A percentile compares a stretch with the other conserved stretches of the same genome.
Conservation (phyloP, 129 eudicot genomes). For the Lactuca saligna region DNA sequence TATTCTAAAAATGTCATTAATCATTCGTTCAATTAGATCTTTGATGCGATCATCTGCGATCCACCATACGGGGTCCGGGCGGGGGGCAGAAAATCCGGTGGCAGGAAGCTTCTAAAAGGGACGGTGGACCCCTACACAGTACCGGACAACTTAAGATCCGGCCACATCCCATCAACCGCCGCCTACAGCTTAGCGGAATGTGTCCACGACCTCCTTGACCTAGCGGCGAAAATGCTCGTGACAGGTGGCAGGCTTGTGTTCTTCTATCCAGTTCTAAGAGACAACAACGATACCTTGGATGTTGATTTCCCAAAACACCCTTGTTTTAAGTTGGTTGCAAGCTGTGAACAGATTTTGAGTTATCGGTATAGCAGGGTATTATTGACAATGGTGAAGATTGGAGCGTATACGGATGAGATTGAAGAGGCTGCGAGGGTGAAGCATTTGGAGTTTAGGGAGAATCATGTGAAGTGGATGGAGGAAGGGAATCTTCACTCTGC, state of each 20-base stretch:
- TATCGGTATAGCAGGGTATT: constrained; percentile 85
- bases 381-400: constrained; percentile 86
- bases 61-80: constrained; percentile 99
- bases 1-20: background rate
- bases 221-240: constrained; percentile 87
- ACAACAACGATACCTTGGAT: constrained; percentile 48
- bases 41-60: constrained; percentile 94
- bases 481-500: constrained; percentile 95
- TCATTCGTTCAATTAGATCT: constrained; percentile 35
- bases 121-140: constrained; percentile 74
- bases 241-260: constrained; percentile 89
- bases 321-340: constrained; percentile 69
- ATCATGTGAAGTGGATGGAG: constrained; percentile 92
- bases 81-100: constrained; percentile 98
- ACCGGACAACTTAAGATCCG: constrained; percentile 76
- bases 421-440: constrained; percentile 61
- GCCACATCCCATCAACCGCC: constrained; percentile 95
- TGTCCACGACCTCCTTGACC: constrained; percentile 85
- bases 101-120: constrained; percentile 85
- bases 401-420: constrained; percentile 72
- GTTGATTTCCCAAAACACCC: constrained; percentile 91
- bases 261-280: constrained; percentile 87
- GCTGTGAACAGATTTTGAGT: constrained; percentile 85
- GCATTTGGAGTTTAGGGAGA: constrained; percentile 81
- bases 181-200: constrained; percentile 87